phyloP scores from a whole-genome alignment of 2,329 filamentous ascomycete genomes.

The Fusarium pseudonygamai region DNA sequence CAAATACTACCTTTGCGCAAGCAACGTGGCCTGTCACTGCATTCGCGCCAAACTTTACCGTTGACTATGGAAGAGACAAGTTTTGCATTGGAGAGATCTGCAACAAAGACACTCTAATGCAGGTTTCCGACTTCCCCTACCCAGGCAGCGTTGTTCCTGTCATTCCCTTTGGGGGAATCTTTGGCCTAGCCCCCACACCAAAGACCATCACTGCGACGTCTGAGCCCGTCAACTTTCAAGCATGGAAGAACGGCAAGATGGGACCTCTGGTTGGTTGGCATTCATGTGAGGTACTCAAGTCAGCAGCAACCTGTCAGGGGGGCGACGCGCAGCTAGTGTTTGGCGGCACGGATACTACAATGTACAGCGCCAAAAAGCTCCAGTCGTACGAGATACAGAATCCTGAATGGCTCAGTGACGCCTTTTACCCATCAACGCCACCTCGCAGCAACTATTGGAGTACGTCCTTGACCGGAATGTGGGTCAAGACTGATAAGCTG shows the following conservation, averaged over 20 bases:
- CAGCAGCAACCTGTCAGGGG: background rate
- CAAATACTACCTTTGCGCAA: background rate
- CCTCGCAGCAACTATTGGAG: constrained; percentile 17
- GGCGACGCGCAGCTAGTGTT: background rate
- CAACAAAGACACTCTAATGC: background rate
- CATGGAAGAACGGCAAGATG: background rate
- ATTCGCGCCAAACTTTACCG: constrained; percentile 1
- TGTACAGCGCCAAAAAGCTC: background rate
- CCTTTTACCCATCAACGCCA: constrained; percentile 7
- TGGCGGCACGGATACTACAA: background rate
- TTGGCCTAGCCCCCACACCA: background rate
- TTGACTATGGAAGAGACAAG: background rate
- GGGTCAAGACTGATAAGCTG: background rate
- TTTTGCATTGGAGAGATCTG: background rate
- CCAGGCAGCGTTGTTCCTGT: background rate
- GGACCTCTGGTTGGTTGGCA: constrained; percentile 1
- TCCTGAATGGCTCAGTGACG: constrained; percentile 13
- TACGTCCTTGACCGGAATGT: constrained; percentile 2
- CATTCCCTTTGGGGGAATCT: background rate
- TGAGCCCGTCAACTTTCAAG: background rate
- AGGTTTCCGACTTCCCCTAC: constrained; percentile 1
- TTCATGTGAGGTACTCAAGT: background rate
- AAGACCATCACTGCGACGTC: background rate
- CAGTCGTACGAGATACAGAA: constrained; percentile 4
- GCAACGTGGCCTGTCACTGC: background rate